These are phyloP conservation scores for Diaporthe nobilis DNA, from an alignment of 2,329 filamentous ascomycete species.

Conservation along the genomic window DNA sequence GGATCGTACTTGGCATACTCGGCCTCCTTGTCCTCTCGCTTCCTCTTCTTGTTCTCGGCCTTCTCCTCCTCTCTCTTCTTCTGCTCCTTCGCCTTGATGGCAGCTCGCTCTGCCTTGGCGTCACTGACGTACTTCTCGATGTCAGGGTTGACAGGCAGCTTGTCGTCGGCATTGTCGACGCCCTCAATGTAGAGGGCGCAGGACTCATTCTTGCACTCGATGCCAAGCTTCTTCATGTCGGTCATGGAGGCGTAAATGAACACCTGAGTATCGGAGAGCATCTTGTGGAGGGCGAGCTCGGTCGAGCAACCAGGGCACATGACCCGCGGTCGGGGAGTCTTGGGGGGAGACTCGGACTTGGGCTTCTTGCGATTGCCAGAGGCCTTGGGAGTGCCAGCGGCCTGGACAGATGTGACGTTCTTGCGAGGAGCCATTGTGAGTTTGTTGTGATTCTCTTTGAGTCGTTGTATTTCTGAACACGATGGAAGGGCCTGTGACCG, in stretches of 20 bases:
- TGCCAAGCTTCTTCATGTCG: not conserved
- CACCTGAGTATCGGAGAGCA: not conserved
- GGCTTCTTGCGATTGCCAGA: not conserved
- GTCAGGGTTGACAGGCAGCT: not conserved
- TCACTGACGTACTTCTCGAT: not conserved
- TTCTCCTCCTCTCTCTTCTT: not conserved
- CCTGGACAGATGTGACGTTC: not conserved
- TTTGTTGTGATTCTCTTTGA: not conserved
- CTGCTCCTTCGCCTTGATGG: not conserved
- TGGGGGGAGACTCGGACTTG: not conserved
- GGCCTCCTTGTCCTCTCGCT: not conserved
- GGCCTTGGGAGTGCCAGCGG: not conserved
- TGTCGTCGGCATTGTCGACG: fast-evolving
- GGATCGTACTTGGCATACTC: not conserved
- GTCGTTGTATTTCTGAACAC: no score
- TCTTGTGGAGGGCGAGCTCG: not conserved
- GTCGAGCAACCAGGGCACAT: not conserved
- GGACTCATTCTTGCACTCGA: not conserved
- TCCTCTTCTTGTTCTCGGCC: not conserved
- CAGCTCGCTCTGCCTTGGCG: not conserved
- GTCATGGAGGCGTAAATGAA: not conserved
- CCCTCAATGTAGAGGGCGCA: not conserved
- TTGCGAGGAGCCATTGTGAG: not conserved
- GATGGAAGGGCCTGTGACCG: not conserved
- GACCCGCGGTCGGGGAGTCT: not conserved